Base-by-base conservation (phyloP, 176 grass and related monocot genomes). In the Poa pratensis region DNA sequence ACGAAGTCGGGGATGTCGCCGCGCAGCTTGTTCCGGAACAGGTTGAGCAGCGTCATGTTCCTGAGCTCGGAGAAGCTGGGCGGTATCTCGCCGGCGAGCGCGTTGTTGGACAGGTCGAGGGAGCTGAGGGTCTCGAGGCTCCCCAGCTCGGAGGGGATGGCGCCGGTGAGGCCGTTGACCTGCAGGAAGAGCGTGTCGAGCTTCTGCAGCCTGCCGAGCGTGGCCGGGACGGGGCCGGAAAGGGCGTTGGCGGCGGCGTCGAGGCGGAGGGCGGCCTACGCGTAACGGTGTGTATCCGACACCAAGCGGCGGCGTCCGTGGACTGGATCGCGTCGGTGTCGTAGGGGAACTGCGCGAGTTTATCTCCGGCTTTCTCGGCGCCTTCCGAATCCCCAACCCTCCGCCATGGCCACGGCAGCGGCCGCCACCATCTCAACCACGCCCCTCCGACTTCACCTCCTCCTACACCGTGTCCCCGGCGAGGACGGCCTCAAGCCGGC, bases 1-100 rank as follows among this genome's bases (percentile, higher is more conserved):
- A 98, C 77, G 80, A 98, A 91, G 79, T 90, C 88, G 2, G 92
- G 95, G 67, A 97, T 89, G 76, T 87, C 73, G 9, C 95, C 90
- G 3, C 78, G 88, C 22, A 97, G 89, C 72, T 78, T 92, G 85
- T 99, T 99, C 78, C 84, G 86, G 28, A 91, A 94, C 42, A 99
- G 82, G 78, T 94, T 89, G 30, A 97, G 90, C 53, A 90, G 83
- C 2, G 90, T 88, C 77, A 97, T 85, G 79, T 94, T 97, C 73
- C 89, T 89, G 80, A 97, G 95, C 62, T 91, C 78, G 48, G 88
- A 73, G 75, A 97, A 91, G 85, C 78, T 97, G n/a, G 69, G 32
- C 54, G 95, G 95, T 75, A 97, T 93, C 88, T 94, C 93, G 17
- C 95, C 95, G 49, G 84, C 48, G 85, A 97, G 85, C 22, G 43